phyloP scores from a whole-genome alignment of 345 rosid genomes.

The Murraya koenigii region DNA sequence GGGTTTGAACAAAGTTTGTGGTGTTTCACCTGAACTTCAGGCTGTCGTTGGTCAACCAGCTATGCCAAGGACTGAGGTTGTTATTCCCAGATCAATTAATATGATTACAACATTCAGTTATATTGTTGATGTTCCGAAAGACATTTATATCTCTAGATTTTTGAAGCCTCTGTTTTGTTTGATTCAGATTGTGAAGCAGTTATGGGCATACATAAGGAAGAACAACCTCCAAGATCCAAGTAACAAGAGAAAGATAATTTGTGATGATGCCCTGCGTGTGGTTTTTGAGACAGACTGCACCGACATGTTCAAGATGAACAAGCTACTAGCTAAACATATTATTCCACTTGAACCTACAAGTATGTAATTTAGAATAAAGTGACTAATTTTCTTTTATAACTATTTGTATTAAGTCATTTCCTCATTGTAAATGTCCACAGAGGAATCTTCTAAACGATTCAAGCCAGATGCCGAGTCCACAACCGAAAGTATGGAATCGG shows the following conservation, averaged over 20 bases:
- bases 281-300: constrained; percentile 97
- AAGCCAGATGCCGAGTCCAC: constrained; percentile 60
- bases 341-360: constrained; percentile 80
- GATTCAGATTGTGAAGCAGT: constrained; percentile 84
- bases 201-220: constrained; percentile 97
- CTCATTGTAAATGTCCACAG: constrained; percentile 33
- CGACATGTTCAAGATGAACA: constrained; percentile 99
- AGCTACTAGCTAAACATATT: constrained; percentile 89
- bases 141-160: background rate
- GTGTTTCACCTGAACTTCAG: constrained; percentile 92
- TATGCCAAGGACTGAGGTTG: constrained; percentile 91
- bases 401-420: constrained; percentile 8
- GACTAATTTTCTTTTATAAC: background rate
- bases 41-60: constrained; percentile 92
- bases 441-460: constrained; percentile 66
- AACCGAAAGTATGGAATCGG: constrained; percentile 44
- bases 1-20: constrained; percentile 92
- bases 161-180: constrained; percentile 16
- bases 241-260: constrained; percentile 95
- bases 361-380: constrained; percentile 28
- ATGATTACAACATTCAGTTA: background rate
- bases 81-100: background rate
- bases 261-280: constrained; percentile 84
- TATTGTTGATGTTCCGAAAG: background rate
- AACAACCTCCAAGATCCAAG: constrained; percentile 97